Percentiles rank a stretch among this genome's conserved stretches.
Evolutionary conservation across 305 asterid genomes (phyloP).

Genomic region (Solanum aculeatissimum): DNA sequence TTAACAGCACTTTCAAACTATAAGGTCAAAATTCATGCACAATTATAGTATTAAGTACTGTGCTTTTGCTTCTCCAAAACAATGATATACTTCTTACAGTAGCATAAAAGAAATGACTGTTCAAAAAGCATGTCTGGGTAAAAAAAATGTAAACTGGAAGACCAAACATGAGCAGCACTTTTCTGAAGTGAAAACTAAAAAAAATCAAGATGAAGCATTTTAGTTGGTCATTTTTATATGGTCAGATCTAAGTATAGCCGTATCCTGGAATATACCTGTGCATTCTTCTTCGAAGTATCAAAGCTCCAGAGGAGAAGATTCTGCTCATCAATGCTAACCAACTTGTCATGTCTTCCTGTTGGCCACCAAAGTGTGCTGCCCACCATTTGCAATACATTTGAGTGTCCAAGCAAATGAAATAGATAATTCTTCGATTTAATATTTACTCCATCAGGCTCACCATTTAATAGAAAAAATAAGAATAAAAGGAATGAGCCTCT

Average conservation of each 20-base stretch:
- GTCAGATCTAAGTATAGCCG: neutral
- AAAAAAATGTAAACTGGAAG: neutral
- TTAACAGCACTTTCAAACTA: neutral
- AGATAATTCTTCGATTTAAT: neutral
- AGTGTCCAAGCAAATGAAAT: conserved; percentile 4
- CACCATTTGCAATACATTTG: conserved; percentile 12
- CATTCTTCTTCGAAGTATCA: conserved; percentile 76
- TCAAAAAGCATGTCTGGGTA: neutral
- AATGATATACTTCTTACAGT: neutral
- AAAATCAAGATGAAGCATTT: neutral
- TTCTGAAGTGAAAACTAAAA: neutral
- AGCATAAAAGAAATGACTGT: neutral
- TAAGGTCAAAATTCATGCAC: neutral
- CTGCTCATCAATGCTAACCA: conserved; percentile 79
- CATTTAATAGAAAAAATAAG: neutral
- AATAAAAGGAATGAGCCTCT: neutral
- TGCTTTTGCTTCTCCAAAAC: neutral
- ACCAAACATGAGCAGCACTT: neutral
- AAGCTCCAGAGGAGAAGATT: conserved; percentile 78
- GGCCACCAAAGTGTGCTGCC: conserved; percentile 94
- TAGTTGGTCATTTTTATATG: neutral
- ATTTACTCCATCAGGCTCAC: neutral
- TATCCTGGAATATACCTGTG: conserved; percentile 47
- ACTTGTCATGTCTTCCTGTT: conserved; percentile 87
- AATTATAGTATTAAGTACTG: neutral